Conservation (phyloP, 1,284 basidiomycete species). For the Microbotryum violaceum region DNA sequence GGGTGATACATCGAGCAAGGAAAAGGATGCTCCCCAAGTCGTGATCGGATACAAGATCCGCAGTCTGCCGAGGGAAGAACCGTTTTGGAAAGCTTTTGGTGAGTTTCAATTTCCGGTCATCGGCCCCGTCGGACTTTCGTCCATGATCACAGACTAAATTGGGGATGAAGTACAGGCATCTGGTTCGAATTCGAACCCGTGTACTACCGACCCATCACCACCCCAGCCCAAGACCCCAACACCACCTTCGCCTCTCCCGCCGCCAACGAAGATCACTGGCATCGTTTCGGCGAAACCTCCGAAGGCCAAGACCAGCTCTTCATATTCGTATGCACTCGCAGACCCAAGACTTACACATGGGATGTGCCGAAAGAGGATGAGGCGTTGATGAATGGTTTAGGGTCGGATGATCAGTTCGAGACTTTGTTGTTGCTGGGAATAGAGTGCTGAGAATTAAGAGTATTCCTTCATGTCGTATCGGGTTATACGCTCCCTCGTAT, state of each 20-base stretch:
- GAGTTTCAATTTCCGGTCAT: constrained; percentile 33
- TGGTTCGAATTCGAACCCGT: constrained; percentile 70
- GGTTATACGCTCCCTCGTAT: no score
- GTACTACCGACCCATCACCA: neutral
- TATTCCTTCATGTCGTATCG: no score
- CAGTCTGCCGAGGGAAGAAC: constrained; percentile 63
- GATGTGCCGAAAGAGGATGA: constrained; percentile 49
- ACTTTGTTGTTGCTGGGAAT: constrained; percentile 48
- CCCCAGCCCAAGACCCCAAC: neutral
- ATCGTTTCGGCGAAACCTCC: constrained; percentile 18
- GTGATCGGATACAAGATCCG: constrained; percentile 54
- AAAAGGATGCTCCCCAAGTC: neutral
- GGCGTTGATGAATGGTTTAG: constrained; percentile 53
- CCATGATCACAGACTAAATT: neutral
- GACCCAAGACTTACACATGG: constrained; percentile 54
- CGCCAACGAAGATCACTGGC: constrained; percentile 18
- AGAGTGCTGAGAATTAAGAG: constrained; percentile 2
- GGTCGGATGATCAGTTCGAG: constrained; percentile 61
- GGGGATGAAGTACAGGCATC: constrained; percentile 5
- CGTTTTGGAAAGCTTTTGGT: constrained; percentile 74
- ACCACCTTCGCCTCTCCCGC: constrained; percentile 9
- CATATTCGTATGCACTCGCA: constrained; percentile 55
- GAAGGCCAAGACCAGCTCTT: constrained; percentile 48
- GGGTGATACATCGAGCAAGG: neutral
- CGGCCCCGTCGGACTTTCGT: neutral